phyloP scores from a whole-genome alignment of 2,329 filamentous ascomycete genomes.

The Pleurostoma richardsiae region DNA sequence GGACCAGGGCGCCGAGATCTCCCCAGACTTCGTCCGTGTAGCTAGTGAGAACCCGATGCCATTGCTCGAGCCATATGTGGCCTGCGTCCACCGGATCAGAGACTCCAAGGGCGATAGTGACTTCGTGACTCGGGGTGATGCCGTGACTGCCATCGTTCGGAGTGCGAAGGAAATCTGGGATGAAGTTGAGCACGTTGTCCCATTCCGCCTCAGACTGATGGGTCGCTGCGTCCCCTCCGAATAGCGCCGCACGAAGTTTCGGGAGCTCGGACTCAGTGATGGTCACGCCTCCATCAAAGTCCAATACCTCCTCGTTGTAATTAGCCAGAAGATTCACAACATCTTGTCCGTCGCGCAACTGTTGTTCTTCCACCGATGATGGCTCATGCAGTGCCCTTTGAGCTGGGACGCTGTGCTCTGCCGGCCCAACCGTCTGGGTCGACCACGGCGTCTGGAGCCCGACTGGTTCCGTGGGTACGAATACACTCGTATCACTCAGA shows the following conservation, averaged over 20 bases:
- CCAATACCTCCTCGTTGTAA: conserved; percentile 12
- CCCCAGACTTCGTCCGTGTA: conserved; percentile 69
- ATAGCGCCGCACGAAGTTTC: conserved; percentile 31
- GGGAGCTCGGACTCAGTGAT: conserved; percentile 20
- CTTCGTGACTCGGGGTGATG: conserved; percentile 10
- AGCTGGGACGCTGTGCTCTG: neutral
- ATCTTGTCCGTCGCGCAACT: conserved; percentile 29
- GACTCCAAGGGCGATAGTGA: conserved; percentile 30
- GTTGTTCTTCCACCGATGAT: conserved; percentile 24
- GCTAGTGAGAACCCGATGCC: conserved; percentile 48
- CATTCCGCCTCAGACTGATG: conserved; percentile 21
- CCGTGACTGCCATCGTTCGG: conserved; percentile 11
- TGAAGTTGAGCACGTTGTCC: conserved; percentile 46
- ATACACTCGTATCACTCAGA: conserved; percentile 18
- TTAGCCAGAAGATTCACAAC: conserved; percentile 30
- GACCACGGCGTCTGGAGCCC: conserved; percentile 11
- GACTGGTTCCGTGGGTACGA: conserved; percentile 11
- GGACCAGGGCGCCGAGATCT: conserved; percentile 49
- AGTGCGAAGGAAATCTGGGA: conserved; percentile 33
- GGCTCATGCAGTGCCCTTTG: neutral
- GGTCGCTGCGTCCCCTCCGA: conserved; percentile 17
- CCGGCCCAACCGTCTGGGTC: neutral
- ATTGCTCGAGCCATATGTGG: conserved; percentile 46
- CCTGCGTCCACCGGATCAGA: conserved; percentile 30
- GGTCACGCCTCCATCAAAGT: conserved; percentile 12